Evolutionary conservation across 2,329 filamentous ascomycete species (phyloP).

Genomic region (Microcyclosporella mali): DNA sequence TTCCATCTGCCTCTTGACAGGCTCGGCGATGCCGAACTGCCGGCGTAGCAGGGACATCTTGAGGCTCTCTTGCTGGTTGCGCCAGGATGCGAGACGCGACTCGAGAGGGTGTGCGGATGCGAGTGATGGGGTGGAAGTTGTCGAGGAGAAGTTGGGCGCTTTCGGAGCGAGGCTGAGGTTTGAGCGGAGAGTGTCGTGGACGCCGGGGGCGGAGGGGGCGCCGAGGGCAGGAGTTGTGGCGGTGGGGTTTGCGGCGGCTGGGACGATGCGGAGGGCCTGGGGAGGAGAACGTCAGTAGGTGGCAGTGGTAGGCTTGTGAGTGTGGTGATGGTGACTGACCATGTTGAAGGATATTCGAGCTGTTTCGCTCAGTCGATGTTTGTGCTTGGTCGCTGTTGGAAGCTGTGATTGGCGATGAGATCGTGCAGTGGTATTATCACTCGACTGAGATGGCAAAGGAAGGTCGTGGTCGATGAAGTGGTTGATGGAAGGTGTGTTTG

Average conservation of each 20-base stretch:
- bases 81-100: conserved; percentile 81
- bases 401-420: conserved; percentile 3
- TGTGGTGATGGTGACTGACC: conserved; percentile 4
- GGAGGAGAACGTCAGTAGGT: neutral
- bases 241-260: conserved; percentile 57
- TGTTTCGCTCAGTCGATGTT: neutral
- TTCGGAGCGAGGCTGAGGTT: conserved; percentile 63
- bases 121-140: conserved; percentile 35
- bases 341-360: conserved; percentile 5
- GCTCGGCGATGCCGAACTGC: conserved; percentile 87
- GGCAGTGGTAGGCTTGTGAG: neutral
- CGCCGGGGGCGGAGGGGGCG: conserved; percentile 84
- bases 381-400: conserved; percentile 5
- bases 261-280: conserved; percentile 71
- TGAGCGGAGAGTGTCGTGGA: conserved; percentile 87
- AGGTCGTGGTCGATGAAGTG: neutral
- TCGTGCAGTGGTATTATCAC: neutral
- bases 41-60: conserved; percentile 86
- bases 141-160: conserved; percentile 38
- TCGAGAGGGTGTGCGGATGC: conserved; percentile 82
- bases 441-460: neutral
- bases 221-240: conserved; percentile 46
- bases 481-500: neutral
- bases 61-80: conserved; percentile 75
- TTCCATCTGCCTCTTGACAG: conserved; percentile 89